These are phyloP conservation scores for Dothistroma septosporum DNA, from an alignment of 2,329 filamentous ascomycete genomes.

Conservation along the genomic window DNA sequence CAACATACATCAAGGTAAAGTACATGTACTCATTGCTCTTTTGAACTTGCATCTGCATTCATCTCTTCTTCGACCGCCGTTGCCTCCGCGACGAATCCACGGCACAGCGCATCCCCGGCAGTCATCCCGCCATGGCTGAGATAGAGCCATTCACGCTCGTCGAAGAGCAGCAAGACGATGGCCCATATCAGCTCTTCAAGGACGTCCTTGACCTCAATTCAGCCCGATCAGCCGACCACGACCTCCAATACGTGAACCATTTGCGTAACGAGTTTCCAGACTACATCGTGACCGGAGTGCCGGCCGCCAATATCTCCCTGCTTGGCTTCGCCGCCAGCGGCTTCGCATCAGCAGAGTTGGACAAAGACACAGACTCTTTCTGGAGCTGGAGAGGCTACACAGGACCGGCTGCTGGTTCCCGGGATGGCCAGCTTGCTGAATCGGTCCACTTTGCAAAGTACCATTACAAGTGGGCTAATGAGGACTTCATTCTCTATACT, in stretches of 20 bases:
- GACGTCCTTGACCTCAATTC: conserved; percentile 35
- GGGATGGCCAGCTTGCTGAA: conserved; percentile 36
- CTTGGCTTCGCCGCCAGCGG: conserved; percentile 43
- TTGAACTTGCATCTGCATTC: not conserved
- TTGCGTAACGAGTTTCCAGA: conserved; percentile 37
- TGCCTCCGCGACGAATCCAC: too few relatives aligned
- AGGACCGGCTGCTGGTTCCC: conserved; percentile 26
- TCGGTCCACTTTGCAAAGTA: conserved; percentile 40
- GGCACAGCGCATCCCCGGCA: not conserved
- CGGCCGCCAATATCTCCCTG: conserved; percentile 37
- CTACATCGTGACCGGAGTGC: conserved; percentile 38
- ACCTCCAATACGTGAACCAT: conserved; percentile 38
- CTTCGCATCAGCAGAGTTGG: conserved; percentile 37
- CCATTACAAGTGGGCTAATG: conserved; percentile 36
- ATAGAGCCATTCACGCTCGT: conserved; percentile 9
- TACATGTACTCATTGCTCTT: not conserved
- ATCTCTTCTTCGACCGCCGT: not conserved
- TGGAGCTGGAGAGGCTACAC: conserved; percentile 39
- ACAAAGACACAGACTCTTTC: conserved; percentile 38
- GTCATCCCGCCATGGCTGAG: not conserved
- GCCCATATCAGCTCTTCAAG: conserved; percentile 34
- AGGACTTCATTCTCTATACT: conserved; percentile 41
- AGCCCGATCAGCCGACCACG: conserved; percentile 37
- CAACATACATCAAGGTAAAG: not conserved
- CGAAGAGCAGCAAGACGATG: not conserved